A percentile compares a stretch with the other conserved stretches of the same genome.
These are phyloP conservation scores for Themeda triandra DNA, from an alignment of 176 grass and related monocot genomes.

Conservation along the genomic window DNA sequence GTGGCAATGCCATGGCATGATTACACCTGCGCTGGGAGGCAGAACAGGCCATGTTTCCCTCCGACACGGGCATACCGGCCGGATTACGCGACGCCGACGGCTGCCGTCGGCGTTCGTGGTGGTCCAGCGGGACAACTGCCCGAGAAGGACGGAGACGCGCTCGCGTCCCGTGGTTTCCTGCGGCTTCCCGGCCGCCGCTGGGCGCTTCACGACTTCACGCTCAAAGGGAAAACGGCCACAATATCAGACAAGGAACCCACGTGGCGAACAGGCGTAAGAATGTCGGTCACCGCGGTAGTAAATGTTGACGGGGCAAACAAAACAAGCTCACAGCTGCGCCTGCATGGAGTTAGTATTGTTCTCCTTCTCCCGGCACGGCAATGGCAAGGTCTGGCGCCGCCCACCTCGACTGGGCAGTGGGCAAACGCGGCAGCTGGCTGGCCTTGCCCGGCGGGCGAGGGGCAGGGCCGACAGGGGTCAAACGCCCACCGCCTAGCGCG, in stretches of 20 bases:
- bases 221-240: not conserved
- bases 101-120: not conserved
- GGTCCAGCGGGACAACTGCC: not conserved
- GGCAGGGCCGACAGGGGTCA: not conserved
- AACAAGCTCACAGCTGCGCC: not conserved
- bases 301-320: not conserved
- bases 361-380: too few relatives aligned
- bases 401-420: not conserved
- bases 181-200: slow-evolving; percentile 26
- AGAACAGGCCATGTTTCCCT: not conserved
- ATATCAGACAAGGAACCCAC: too few relatives aligned
- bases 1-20: not conserved
- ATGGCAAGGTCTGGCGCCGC: not conserved
- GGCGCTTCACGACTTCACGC: not conserved
- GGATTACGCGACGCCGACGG: not conserved
- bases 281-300: slow-evolving; percentile 21
- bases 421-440: not conserved
- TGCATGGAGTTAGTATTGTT: too few relatives aligned
- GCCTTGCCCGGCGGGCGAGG: not conserved
- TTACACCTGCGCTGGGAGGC: not conserved
- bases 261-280: not conserved
- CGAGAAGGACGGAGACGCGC: not conserved
- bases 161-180: not conserved
- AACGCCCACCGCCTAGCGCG: not conserved
- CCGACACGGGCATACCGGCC: not conserved